Evolutionary conservation across 192 early-diverging fungal species (phyloP).

Genomic region (Podila verticillata): DNA sequence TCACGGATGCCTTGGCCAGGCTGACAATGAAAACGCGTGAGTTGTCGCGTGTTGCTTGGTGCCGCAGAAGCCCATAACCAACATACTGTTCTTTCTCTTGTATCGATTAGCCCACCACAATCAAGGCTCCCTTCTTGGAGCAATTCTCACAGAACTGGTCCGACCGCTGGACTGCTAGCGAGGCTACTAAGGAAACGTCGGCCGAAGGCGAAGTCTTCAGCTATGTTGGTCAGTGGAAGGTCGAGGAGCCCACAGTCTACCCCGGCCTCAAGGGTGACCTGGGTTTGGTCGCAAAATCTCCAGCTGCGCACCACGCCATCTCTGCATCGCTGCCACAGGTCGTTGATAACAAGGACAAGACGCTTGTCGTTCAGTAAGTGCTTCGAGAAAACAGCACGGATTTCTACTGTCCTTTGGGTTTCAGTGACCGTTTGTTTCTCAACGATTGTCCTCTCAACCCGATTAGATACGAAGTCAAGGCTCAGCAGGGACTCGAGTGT

Average conservation of each 20-base stretch:
- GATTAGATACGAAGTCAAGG: conserved; percentile 84
- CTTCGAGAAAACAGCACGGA: neutral
- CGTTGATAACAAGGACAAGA: conserved; percentile 77
- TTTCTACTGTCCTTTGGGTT: neutral
- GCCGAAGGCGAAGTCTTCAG: conserved; percentile 75
- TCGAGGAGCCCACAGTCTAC: conserved; percentile 72
- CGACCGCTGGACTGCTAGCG: conserved; percentile 73
- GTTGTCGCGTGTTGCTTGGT: neutral
- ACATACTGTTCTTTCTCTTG: no score
- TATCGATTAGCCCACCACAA: conserved; percentile 60
- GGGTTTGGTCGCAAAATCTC: conserved; percentile 82
- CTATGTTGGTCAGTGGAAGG: conserved; percentile 81
- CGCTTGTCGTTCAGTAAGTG: conserved; percentile 81
- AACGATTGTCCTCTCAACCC: neutral
- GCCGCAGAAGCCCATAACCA: no score
- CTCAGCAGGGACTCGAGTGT: conserved; percentile 86
- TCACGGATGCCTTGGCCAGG: neutral
- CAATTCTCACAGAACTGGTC: conserved; percentile 71
- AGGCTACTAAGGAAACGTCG: conserved; percentile 77
- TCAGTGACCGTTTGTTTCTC: neutral
- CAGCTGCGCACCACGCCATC: conserved; percentile 90
- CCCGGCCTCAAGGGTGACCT: conserved; percentile 73
- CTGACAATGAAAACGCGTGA: neutral
- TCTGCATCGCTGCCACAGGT: conserved; percentile 75
- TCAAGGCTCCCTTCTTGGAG: conserved; percentile 77